Evolutionary conservation across 2,329 filamentous ascomycete genomes (phyloP), one percentile per base, ranked within the genome.

Genomic region (Furcasterigmium furcatum): DNA sequence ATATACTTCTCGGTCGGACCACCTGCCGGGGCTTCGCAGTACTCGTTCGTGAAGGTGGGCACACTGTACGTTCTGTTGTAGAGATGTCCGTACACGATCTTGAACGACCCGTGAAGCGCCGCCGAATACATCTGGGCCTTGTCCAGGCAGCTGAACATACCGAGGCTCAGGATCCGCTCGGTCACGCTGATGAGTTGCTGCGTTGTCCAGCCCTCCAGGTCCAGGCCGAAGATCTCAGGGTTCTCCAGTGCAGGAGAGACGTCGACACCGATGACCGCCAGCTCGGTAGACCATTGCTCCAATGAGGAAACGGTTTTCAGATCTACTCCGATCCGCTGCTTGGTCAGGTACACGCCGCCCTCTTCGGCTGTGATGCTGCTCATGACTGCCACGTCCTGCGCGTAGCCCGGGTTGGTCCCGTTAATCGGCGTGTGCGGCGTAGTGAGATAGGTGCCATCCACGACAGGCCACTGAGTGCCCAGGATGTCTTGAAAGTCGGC

Each of bases 381-480:
- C 18, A 42, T n/a, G 29, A 42, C 16, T 5, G 19, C 18, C 4
- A 42, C 20, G 8, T 30, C 19, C 12, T 14, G 29, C n/a, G 40
- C 40, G 29, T 22, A 42, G 13, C 38, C n/a, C 7, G 34, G 22
- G 8, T 13, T 21, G n/a, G 40, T 34, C 6, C 40, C 40, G 14
- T 42, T 32, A 4, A 42, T 27, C 5, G 19, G 25, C 13, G 30
- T 20, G 18, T 22, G 20, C 2, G 40, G 40, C 29, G 13, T 19
- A 13, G 58, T 65, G 48, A 83, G 71, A 45, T 76, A 79, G 7
- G 64, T 73, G 21, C 78, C 79, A 48, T 84, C 80, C 40, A 82
- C 73, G 7, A 84, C 79, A 4, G 80, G 69, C 47, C 74, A 79
- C 36, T 75, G 45, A 21, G 69, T 58, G 4, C 45, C 47, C 44